Percentiles rank a stretch among this genome's conserved stretches.
phyloP scores from a whole-genome alignment of 2,329 filamentous ascomycete species.

The Verticillium tricorpus region DNA sequence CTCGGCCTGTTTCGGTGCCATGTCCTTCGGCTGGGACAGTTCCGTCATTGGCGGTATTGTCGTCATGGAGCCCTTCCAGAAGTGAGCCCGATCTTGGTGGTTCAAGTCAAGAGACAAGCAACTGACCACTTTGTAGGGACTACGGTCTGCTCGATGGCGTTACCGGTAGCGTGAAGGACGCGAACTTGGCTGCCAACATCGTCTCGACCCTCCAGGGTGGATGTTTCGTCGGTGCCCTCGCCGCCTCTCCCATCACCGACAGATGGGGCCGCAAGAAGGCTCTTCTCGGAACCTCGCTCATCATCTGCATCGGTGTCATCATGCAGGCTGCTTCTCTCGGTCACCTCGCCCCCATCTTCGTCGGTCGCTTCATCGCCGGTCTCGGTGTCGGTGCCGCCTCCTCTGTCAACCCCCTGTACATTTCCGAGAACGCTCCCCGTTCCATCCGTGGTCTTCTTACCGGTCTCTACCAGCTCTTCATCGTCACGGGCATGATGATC shows the following conservation, averaged over 20 bases:
- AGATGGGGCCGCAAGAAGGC: constrained; percentile 36
- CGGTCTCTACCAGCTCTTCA: constrained; percentile 41
- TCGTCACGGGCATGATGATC: constrained; percentile 37
- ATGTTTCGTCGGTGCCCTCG: constrained; percentile 22
- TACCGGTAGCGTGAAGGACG: constrained; percentile 8
- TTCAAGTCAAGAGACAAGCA: constrained; percentile 42
- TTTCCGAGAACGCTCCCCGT: constrained; percentile 39
- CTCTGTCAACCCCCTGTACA: constrained; percentile 38
- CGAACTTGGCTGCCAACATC: constrained; percentile 18
- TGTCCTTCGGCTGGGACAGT: constrained; percentile 58
- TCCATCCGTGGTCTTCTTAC: constrained; percentile 39
- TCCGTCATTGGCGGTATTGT: constrained; percentile 66
- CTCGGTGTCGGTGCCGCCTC: constrained; percentile 39
- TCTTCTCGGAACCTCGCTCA: constrained; percentile 47
- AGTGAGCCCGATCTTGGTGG: constrained; percentile 33
- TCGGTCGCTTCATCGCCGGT: constrained; percentile 52
- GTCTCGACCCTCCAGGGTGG: constrained; percentile 22
- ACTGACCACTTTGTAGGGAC: constrained; percentile 42
- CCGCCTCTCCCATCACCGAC: constrained; percentile 32
- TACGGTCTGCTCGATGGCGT: constrained; percentile 13
- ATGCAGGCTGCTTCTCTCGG: constrained; percentile 56
- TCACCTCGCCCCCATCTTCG: constrained; percentile 55
- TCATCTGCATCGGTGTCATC: constrained; percentile 55
- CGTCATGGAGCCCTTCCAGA: constrained; percentile 51
- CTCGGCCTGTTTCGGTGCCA: constrained; percentile 46